Evolutionary conservation across 2,329 filamentous ascomycete species (phyloP), one percentile per base, ranked within the genome.

Genomic region (Sphaerulina populicola): DNA sequence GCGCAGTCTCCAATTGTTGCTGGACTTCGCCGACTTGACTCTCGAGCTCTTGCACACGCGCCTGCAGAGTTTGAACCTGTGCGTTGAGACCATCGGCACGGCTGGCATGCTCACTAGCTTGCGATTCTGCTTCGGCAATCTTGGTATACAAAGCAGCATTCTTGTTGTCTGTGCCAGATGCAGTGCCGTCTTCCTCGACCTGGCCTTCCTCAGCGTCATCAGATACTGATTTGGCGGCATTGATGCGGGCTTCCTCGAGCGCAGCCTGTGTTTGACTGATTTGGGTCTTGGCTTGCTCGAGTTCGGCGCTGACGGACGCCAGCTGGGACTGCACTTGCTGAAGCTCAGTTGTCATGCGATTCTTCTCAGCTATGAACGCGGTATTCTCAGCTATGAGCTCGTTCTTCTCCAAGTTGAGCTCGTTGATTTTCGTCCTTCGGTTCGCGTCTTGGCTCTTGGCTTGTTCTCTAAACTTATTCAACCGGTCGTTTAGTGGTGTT

Each of bases 351-450:
- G 52, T 56, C 3, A 54, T 33, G 30, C 73, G 71, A 14, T 81
- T 75, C 67, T 87, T 89, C 65, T 93, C 82, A 8, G 80, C 73
- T 72, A 60, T 12, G 71, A 50, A n/a, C n/a, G n/a, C n/a, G n/a
- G n/a, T n/a, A n/a, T 87, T 89, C 65, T 93, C 82, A 8, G 80
- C 73, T 72, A 60, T 12, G 15, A n/a, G 10, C n/a, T n/a, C n/a
- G 27, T 12, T 42, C 14, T 48, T 48, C 29, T 48, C 46, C n/a
- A n/a, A 9, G 11, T 37, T 53, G 68, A 75, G 75, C 39, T 76
- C 73, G 31, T 72, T 74, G 54, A 81, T 82, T 47, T 83, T 77
- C 1, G 74, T 74, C 29, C 29, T 41, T 15, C 46, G 37, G 23
- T 23, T 48, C 10, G 30, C 14, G 14, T 48, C 46, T 37, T 48